Evolutionary conservation across 208 protist species (phyloP).

Genomic region (Leishmania aethiopica): DNA sequence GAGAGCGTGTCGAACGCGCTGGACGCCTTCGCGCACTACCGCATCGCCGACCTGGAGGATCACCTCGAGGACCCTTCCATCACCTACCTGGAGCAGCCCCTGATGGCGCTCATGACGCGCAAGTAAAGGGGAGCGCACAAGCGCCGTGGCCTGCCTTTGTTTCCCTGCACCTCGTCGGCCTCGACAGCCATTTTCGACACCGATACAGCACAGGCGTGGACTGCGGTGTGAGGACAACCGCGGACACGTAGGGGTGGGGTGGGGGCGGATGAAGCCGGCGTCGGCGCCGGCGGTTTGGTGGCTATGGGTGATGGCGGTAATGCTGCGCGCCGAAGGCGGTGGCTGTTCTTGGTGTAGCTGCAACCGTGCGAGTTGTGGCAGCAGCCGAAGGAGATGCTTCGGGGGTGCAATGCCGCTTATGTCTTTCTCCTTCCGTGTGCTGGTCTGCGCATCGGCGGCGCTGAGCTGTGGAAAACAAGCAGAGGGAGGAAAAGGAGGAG

Average conservation of each 20-base stretch:
- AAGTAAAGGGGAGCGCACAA: slow-evolving; percentile 14
- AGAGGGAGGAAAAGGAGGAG: too few species aligned
- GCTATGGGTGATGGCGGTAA: too few species aligned
- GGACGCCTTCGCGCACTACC: slow-evolving; percentile 75
- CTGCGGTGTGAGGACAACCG: background rate
- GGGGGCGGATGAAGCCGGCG: background rate
- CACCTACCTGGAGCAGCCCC: slow-evolving; percentile 78
- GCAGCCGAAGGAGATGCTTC: background rate
- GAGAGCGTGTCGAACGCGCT: slow-evolving; percentile 73
- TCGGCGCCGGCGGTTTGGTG: background rate
- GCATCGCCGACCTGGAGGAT: slow-evolving; percentile 85
- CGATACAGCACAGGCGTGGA: too few species aligned
- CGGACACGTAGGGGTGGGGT: background rate
- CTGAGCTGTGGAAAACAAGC: background rate
- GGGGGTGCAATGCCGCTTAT: background rate
- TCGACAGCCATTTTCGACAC: background rate
- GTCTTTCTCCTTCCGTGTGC: background rate
- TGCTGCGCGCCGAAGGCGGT: background rate
- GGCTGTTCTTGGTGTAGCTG: background rate
- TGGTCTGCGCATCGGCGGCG: background rate
- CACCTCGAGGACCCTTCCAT: slow-evolving; percentile 81
- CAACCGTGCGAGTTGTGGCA: background rate
- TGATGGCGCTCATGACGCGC: slow-evolving; percentile 46
- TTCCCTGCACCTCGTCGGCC: background rate
- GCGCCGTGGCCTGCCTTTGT: background rate